Conservation (phyloP, 352 stramenopile species). For the Phytopythium kandeliae region DNA sequence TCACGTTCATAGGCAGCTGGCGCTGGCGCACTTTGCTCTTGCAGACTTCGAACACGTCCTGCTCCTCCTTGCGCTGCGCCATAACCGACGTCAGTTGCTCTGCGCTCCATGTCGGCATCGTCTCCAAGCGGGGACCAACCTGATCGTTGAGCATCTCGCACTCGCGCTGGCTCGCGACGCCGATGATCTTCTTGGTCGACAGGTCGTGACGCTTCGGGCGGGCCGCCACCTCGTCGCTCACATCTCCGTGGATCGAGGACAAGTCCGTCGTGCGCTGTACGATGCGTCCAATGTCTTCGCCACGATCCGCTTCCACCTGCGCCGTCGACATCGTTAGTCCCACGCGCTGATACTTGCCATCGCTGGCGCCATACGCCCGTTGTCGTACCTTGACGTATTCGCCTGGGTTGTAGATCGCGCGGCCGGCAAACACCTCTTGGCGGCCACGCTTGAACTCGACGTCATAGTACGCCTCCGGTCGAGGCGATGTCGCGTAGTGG, state of each 20-base stretch:
- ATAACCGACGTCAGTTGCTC: too few relatives aligned
- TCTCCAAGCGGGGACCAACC: slow-evolving; percentile 12
- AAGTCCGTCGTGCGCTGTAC: slow-evolving; percentile 85
- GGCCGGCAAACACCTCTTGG: slow-evolving; percentile 87
- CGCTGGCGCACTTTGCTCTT: slow-evolving; percentile 94
- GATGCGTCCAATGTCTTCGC: slow-evolving; percentile 95
- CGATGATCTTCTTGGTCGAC: slow-evolving; percentile 91
- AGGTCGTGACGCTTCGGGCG: slow-evolving; percentile 64
- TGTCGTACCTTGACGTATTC: slow-evolving; percentile 89
- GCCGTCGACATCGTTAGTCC: not conserved
- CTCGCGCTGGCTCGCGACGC: slow-evolving; percentile 89
- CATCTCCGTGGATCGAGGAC: slow-evolving; percentile 61
- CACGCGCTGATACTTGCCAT: not conserved
- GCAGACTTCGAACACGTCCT: slow-evolving; percentile 95
- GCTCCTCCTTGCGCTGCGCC: slow-evolving; percentile 89
- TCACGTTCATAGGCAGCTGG: slow-evolving; percentile 94
- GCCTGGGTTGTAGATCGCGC: slow-evolving; percentile 83
- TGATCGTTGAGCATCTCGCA: slow-evolving; percentile 90
- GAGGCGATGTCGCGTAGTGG: slow-evolving; percentile 43
- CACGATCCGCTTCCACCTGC: slow-evolving; percentile 95
- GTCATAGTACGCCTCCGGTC: slow-evolving; percentile 87
- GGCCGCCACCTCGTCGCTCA: slow-evolving; percentile 24
- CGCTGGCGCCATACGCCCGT: not conserved
- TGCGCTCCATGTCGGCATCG: not conserved
- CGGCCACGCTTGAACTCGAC: slow-evolving; percentile 95